These are phyloP conservation scores for Neopestalotiopsis sp. DNA, from an alignment of 2,329 filamentous ascomycete species.

Conservation along the genomic window DNA sequence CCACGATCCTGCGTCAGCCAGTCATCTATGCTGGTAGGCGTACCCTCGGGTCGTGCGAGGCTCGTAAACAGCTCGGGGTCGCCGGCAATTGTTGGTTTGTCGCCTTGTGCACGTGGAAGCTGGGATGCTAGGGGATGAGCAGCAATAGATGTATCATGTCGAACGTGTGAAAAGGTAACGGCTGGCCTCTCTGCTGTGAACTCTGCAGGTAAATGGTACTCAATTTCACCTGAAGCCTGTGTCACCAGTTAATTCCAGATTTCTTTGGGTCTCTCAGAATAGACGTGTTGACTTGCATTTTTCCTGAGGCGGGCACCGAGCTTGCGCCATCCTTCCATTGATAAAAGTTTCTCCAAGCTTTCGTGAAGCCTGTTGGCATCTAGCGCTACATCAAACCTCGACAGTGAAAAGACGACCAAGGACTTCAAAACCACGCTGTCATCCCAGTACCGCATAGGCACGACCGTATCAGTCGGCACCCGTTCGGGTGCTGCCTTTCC, in stretches of 20 bases:
- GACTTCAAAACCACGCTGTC: conserved; percentile 28
- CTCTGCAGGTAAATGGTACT: conserved; percentile 45
- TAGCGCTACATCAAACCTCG: conserved; percentile 34
- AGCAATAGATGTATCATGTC: conserved; percentile 39
- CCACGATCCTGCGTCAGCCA: conserved; percentile 47
- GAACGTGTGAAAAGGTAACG: conserved; percentile 43
- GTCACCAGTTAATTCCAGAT: background rate
- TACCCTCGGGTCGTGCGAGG: conserved; percentile 29
- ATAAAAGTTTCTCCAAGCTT: conserved; percentile 22
- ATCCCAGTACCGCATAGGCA: conserved; percentile 33
- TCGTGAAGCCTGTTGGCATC: conserved; percentile 26
- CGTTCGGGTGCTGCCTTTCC: conserved; percentile 17
- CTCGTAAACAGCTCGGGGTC: conserved; percentile 30
- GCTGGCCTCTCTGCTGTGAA: conserved; percentile 46
- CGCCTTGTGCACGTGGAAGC: conserved; percentile 38
- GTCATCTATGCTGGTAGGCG: conserved; percentile 40
- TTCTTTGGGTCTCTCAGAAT: background rate
- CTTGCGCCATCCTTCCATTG: conserved; percentile 30
- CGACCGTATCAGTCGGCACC: conserved; percentile 25
- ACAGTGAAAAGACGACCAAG: conserved; percentile 30
- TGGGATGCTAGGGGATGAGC: conserved; percentile 46
- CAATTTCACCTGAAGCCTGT: conserved; percentile 36
- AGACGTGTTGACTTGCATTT: conserved; percentile 11
- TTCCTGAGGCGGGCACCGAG: conserved; percentile 24
- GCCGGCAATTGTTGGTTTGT: conserved; percentile 33